Evolutionary conservation across 495 filamentous ascomycete genomes (phyloP).

Genomic region (Penicillium angulare): DNA sequence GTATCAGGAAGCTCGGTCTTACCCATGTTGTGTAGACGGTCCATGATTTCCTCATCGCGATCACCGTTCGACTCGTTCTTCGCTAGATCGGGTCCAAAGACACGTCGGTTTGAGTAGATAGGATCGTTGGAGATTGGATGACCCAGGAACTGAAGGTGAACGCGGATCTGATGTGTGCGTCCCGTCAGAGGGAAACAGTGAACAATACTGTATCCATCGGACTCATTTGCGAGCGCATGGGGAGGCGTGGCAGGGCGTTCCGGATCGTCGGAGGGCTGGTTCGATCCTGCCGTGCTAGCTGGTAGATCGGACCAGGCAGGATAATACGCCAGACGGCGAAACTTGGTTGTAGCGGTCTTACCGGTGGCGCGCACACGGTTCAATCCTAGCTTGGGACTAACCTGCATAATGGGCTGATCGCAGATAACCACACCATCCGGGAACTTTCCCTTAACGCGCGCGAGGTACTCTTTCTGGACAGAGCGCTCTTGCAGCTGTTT

Average conservation of each 20-base stretch:
- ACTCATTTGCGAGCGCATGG: conserved; percentile 24
- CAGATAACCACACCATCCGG: conserved; percentile 79
- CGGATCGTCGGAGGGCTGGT: conserved; percentile 21
- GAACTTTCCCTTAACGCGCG: conserved; percentile 86
- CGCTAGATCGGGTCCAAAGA: conserved; percentile 81
- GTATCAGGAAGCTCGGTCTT: conserved; percentile 89
- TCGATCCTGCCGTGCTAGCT: conserved; percentile 7
- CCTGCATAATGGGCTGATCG: conserved; percentile 88
- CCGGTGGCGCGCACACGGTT: conserved; percentile 92
- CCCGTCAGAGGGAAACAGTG: conserved; percentile 91
- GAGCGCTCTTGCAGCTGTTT: conserved; percentile 68
- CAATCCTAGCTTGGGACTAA: conserved; percentile 91
- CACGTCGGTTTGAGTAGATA: conserved; percentile 90
- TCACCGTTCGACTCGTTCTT: conserved; percentile 64
- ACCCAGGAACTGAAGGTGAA: conserved; percentile 91
- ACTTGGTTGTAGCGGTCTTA: conserved; percentile 84
- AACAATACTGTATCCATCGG: conserved; percentile 85
- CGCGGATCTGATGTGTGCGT: conserved; percentile 90
- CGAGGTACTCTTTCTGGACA: conserved; percentile 91
- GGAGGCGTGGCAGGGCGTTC: conserved; percentile 32
- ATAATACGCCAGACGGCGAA: conserved; percentile 86
- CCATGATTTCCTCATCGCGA: conserved; percentile 85
- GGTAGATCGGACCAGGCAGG: conserved; percentile 41
- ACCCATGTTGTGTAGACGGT: conserved; percentile 82
- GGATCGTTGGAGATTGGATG: conserved; percentile 96